Conservation (phyloP, 177 flowering plant genomes). For the Vitis hybrid region DNA sequence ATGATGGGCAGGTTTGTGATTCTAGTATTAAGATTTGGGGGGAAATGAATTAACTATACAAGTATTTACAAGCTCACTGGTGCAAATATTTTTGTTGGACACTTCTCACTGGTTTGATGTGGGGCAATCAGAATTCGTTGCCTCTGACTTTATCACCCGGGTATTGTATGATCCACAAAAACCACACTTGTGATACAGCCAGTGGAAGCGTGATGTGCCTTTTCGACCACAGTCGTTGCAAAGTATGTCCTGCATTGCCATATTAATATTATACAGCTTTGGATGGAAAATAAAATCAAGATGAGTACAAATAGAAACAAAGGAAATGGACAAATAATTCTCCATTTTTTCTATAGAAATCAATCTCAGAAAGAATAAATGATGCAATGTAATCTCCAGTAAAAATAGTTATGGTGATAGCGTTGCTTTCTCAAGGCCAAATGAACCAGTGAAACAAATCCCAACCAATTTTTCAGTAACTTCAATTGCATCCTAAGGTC, state of each 20-base stretch:
- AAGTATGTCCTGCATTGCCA: conserved; percentile 48
- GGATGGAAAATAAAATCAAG: no score
- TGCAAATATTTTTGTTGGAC: background rate
- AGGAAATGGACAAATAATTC: background rate
- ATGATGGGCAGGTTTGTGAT: background rate
- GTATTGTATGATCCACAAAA: conserved; percentile 64
- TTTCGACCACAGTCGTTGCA: conserved; percentile 63
- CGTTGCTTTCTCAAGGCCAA: no score
- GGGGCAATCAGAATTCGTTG: conserved; percentile 18
- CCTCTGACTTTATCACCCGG: conserved; percentile 50
- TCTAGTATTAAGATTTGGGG: background rate
- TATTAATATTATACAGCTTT: background rate
- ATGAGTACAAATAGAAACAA: no score
- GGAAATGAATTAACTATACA: conserved; percentile 15
- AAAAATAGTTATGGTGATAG: no score
- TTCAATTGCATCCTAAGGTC: no score
- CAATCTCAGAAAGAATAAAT: no score
- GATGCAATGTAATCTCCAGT: no score
- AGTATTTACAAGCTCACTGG: conserved; percentile 12
- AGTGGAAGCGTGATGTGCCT: conserved; percentile 52
- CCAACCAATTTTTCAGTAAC: no score
- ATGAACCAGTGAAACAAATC: no score
- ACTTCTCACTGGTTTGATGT: conserved; percentile 13
- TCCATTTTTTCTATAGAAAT: background rate
- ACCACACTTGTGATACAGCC: conserved; percentile 65